A percentile compares a stretch with the other conserved stretches of the same genome.
Conservation (phyloP, 768 basidiomycete genomes). For the Phallus indusiatus region DNA sequence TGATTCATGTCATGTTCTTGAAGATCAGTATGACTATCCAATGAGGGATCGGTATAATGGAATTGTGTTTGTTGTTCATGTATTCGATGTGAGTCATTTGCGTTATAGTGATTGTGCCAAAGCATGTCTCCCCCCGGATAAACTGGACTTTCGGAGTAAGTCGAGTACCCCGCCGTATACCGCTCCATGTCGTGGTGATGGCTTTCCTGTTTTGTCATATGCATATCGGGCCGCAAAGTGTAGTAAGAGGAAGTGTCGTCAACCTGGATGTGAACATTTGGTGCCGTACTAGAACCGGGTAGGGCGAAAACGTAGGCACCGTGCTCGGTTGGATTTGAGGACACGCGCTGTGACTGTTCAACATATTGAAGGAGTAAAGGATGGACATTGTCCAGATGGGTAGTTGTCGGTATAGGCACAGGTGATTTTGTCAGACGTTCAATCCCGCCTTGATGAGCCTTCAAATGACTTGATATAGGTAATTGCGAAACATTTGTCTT, state of each 20-base stretch:
- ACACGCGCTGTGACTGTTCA: not conserved
- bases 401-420: not conserved
- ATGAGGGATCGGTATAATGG: constrained; percentile 1
- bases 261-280: not conserved
- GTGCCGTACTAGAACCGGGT: not conserved
- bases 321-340: not conserved
- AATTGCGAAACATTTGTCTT: not conserved
- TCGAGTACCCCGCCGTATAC: not conserved
- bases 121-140: not conserved
- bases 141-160: not conserved
- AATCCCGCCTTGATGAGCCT: not conserved
- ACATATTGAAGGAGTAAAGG: not conserved
- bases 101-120: not conserved
- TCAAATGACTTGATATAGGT: not conserved
- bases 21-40: not conserved
- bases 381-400: not conserved
- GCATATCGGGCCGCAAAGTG: not conserved
- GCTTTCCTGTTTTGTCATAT: not conserved
- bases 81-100: not conserved
- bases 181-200: not conserved
- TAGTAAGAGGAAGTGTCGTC: not conserved
- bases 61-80: not conserved
- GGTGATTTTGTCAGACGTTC: not conserved
- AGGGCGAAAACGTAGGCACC: not conserved
- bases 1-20: not conserved